phyloP scores from a whole-genome alignment of 2,329 filamentous ascomycete species.

The Bimuria novae-zelandiae region DNA sequence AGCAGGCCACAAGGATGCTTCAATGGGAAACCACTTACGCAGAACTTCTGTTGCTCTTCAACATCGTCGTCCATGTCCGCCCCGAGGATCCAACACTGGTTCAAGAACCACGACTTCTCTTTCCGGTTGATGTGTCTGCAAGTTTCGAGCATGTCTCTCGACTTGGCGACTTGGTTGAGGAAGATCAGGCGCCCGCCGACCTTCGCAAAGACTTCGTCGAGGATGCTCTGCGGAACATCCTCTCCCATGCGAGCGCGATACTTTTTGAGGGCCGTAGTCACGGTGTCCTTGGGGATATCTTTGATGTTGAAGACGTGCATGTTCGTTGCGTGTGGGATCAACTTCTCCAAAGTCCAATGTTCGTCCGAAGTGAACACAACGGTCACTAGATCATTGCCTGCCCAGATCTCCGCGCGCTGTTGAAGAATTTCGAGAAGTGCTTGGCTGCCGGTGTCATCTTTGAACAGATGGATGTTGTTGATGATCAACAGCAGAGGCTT shows the following conservation, averaged over 20 bases:
- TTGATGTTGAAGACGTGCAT: slow-evolving; percentile 88
- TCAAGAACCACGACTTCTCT: slow-evolving; percentile 80
- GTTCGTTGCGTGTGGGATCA: slow-evolving; percentile 88
- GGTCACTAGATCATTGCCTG: slow-evolving; percentile 84
- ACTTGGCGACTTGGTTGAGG: slow-evolving; percentile 84
- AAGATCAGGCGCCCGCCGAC: slow-evolving; percentile 92
- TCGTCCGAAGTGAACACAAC: slow-evolving; percentile 95
- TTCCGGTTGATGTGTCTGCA: slow-evolving; percentile 72
- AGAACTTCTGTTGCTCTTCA: slow-evolving; percentile 96
- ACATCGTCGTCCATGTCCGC: slow-evolving; percentile 90
- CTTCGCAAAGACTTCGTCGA: slow-evolving; percentile 79
- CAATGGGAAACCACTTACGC: slow-evolving; percentile 57
- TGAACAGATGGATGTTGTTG: slow-evolving; percentile 88
- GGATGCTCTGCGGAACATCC: slow-evolving; percentile 56
- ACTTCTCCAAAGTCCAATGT: slow-evolving; percentile 94
- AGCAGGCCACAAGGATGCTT: not conserved
- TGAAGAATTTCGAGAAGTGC: slow-evolving; percentile 92
- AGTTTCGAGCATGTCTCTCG: slow-evolving; percentile 75
- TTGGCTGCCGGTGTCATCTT: slow-evolving; percentile 86
- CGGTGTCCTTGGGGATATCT: slow-evolving; percentile 77
- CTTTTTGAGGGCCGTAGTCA: slow-evolving; percentile 72
- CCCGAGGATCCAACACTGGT: slow-evolving; percentile 76
- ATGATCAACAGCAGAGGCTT: slow-evolving; percentile 84
- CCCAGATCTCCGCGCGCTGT: slow-evolving; percentile 95
- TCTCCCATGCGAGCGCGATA: slow-evolving; percentile 81